Evolutionary conservation across 768 basidiomycete species (phyloP).

Genomic region (Boletus speciosus): DNA sequence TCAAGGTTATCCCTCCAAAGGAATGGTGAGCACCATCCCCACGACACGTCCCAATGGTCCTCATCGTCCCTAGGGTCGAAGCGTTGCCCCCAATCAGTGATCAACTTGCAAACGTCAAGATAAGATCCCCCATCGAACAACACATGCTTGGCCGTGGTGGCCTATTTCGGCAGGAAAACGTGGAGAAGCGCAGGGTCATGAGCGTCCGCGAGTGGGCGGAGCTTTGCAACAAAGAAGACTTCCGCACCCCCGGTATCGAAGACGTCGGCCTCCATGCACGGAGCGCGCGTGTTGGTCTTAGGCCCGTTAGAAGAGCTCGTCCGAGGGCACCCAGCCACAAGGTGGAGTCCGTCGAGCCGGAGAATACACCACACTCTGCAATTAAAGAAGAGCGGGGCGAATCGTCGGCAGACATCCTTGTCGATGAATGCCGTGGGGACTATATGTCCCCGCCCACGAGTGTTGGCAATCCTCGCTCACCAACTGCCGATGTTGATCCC

Average conservation of each 20-base stretch:
- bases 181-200: constrained; percentile 81
- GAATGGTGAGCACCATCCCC: constrained; percentile 67
- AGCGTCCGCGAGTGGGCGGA: constrained; percentile 89
- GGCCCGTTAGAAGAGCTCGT: constrained; percentile 39
- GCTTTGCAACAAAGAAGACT: constrained; percentile 66
- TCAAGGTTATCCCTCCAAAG: constrained; percentile 92
- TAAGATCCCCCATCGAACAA: constrained; percentile 91
- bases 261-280: constrained; percentile 58
- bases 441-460: constrained; percentile 32
- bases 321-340: constrained; percentile 39
- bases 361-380: constrained; percentile 24
- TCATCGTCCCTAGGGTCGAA: constrained; percentile 50
- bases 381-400: constrained; percentile 46
- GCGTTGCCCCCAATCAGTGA: constrained; percentile 66
- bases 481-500: constrained; percentile 14
- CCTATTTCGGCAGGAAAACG: constrained; percentile 85
- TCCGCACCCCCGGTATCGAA: constrained; percentile 66
- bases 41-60: constrained; percentile 17
- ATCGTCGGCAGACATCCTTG: constrained; percentile 1
- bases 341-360: constrained; percentile 45
- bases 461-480: constrained; percentile 19
- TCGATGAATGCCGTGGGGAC: background rate
- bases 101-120: constrained; percentile 72
- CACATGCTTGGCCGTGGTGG: constrained; percentile 85
- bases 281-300: constrained; percentile 34